phyloP scores from a whole-genome alignment of 2,329 filamentous ascomycete species.

The Nemania serpens region DNA sequence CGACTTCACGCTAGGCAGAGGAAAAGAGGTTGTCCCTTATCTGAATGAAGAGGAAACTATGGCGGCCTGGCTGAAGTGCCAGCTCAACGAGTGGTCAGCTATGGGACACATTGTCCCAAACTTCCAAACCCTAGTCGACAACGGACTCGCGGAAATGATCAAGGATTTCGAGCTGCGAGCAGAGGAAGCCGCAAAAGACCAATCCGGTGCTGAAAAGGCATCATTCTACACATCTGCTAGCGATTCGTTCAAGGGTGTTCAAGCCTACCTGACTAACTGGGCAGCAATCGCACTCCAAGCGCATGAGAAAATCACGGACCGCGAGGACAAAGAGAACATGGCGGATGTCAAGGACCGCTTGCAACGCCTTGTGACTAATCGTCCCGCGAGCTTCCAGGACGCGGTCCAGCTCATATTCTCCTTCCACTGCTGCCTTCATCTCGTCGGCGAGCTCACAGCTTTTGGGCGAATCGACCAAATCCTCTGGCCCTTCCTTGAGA shows the following conservation, averaged over 20 bases:
- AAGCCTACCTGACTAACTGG: conserved; percentile 22
- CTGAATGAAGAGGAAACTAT: conserved; percentile 21
- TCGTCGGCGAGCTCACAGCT: conserved; percentile 25
- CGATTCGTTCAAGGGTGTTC: conserved; percentile 21
- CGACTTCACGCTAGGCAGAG: conserved; percentile 25
- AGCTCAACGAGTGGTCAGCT: conserved; percentile 13
- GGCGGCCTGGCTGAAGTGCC: conserved; percentile 22
- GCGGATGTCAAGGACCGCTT: conserved; percentile 17
- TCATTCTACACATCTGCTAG: conserved; percentile 20
- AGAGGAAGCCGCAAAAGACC: not conserved
- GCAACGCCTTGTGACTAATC: not conserved
- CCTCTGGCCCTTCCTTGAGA: conserved; percentile 23
- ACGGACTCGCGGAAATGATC: conserved; percentile 16
- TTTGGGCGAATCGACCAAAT: conserved; percentile 26
- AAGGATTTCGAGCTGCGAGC: conserved; percentile 11
- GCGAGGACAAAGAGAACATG: conserved; percentile 18
- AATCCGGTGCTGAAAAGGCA: conserved; percentile 2
- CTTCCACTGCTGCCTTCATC: conserved; percentile 20
- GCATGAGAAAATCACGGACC: not conserved
- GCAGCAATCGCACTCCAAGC: conserved; percentile 16
- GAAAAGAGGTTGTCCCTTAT: conserved; percentile 24
- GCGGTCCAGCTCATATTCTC: conserved; percentile 25
- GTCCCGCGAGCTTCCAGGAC: conserved; percentile 22
- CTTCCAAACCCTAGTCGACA: conserved; percentile 21
- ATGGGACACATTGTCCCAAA: conserved; percentile 27